Percentiles rank a stretch among this genome's conserved stretches.
Conservation (phyloP, 2,329 filamentous ascomycete species). For the Lojkania enalia region DNA sequence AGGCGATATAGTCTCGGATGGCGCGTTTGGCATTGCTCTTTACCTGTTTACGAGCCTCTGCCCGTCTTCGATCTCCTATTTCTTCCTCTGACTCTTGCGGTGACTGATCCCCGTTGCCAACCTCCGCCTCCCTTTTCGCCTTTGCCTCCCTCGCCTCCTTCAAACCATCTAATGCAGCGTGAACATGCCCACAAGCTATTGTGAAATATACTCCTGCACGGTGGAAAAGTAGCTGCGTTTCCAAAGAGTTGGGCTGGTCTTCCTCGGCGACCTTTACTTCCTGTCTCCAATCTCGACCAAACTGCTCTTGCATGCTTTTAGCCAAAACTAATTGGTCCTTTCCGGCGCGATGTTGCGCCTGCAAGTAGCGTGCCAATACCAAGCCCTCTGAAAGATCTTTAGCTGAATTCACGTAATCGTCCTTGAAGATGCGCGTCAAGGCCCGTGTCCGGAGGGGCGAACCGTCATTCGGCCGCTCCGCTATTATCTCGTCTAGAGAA, state of each 20-base stretch:
- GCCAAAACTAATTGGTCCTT: slow-evolving; percentile 58
- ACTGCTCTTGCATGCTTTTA: slow-evolving; percentile 46
- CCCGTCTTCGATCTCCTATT: slow-evolving; percentile 51
- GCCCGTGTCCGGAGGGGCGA: slow-evolving; percentile 74
- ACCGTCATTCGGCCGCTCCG: slow-evolving; percentile 63
- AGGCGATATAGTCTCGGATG: slow-evolving; percentile 72
- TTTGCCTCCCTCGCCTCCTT: slow-evolving; percentile 44
- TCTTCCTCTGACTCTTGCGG: slow-evolving; percentile 49
- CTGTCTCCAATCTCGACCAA: slow-evolving; percentile 52
- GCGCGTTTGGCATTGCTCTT: slow-evolving; percentile 76
- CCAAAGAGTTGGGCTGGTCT: slow-evolving; percentile 74
- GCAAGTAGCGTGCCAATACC: slow-evolving; percentile 56
- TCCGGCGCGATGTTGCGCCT: slow-evolving; percentile 55
- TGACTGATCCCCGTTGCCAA: slow-evolving; percentile 31
- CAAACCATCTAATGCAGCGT: slow-evolving; percentile 57
- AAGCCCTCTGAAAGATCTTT: slow-evolving; percentile 72
- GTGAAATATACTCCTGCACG: slow-evolving; percentile 72
- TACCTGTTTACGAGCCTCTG: slow-evolving; percentile 69
- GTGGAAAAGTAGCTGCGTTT: slow-evolving; percentile 75
- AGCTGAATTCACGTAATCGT: slow-evolving; percentile 70
- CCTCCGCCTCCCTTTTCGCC: slow-evolving; percentile 25
- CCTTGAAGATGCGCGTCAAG: slow-evolving; percentile 73
- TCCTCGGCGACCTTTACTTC: slow-evolving; percentile 60
- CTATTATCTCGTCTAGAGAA: slow-evolving; percentile 69
- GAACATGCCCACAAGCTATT: slow-evolving; percentile 69